Conservation (phyloP, 306 rosid genomes). For the Comarum palustre region DNA sequence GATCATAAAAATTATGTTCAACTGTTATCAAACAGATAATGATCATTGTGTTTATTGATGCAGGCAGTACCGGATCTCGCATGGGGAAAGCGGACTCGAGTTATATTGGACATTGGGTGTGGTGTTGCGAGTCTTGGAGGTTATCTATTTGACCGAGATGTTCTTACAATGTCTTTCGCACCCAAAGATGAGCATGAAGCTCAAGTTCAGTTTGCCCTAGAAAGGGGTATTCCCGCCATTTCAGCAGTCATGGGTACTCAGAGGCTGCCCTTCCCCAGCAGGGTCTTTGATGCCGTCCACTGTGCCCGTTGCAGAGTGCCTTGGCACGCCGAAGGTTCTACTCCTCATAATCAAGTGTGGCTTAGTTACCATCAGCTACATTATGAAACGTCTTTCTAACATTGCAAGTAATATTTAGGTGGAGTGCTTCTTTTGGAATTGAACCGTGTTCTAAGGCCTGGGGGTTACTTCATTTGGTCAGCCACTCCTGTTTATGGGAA, state of each 20-base stretch:
- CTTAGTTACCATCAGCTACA: neutral
- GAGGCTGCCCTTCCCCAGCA: slow-evolving; percentile 72
- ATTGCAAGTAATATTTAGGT: slow-evolving; percentile 33
- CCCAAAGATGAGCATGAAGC: slow-evolving; percentile 98
- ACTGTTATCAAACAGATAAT: neutral
- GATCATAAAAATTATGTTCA: neutral
- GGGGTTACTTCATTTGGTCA: slow-evolving; percentile 82
- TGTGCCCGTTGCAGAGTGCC: slow-evolving; percentile 95
- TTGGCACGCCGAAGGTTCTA: slow-evolving; percentile 77
- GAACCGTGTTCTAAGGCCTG: slow-evolving; percentile 75
- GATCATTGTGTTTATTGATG: slow-evolving; percentile 6
- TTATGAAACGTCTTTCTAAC: neutral
- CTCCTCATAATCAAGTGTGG: neutral
- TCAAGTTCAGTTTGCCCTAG: slow-evolving; percentile 90
- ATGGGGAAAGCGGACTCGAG: slow-evolving; percentile 79
- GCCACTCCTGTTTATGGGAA: slow-evolving; percentile 91
- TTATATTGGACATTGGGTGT: slow-evolving; percentile 85
- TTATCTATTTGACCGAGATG: slow-evolving; percentile 76
- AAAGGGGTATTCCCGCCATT: slow-evolving; percentile 89
- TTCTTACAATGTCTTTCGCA: slow-evolving; percentile 81
- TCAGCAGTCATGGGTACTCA: slow-evolving; percentile 97
- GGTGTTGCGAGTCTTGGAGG: slow-evolving; percentile 97
- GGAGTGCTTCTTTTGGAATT: slow-evolving; percentile 81
- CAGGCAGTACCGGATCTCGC: slow-evolving; percentile 63
- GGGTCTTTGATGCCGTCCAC: slow-evolving; percentile 69